A percentile compares a stretch with the other conserved stretches of the same genome.
These are phyloP conservation scores for Hortiboletus campestris DNA, from an alignment of 768 basidiomycete species.

Conservation along the genomic window DNA sequence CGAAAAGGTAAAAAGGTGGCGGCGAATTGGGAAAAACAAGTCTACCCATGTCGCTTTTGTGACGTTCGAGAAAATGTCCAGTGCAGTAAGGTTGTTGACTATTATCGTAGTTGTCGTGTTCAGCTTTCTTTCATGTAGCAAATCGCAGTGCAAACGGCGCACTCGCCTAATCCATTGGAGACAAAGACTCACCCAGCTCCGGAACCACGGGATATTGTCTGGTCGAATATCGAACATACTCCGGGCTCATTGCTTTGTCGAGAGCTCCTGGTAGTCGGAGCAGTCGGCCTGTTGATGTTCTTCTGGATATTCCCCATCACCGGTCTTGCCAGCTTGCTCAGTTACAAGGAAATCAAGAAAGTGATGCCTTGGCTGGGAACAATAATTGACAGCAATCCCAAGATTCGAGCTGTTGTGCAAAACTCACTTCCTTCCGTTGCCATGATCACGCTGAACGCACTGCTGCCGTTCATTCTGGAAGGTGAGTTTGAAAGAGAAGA, in stretches of 20 bases:
- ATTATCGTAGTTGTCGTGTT: background rate
- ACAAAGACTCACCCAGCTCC: constrained; percentile 76
- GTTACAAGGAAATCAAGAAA: constrained; percentile 92
- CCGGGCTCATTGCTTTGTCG: constrained; percentile 57
- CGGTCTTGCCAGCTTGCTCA: constrained; percentile 80
- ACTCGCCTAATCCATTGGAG: constrained; percentile 65
- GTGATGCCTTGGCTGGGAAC: constrained; percentile 81
- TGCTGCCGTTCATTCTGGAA: constrained; percentile 87
- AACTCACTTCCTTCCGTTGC: constrained; percentile 92
- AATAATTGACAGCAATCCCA: constrained; percentile 80
- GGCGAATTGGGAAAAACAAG: constrained; percentile 71
- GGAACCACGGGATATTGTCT: constrained; percentile 93
- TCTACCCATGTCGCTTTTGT: constrained; percentile 89
- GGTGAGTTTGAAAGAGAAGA: constrained; percentile 41
- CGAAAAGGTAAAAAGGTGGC: constrained; percentile 73
- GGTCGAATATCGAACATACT: constrained; percentile 83
- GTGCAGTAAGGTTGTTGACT: constrained; percentile 57
- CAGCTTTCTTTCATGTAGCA: constrained; percentile 48
- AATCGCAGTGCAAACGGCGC: constrained; percentile 84
- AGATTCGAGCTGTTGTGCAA: constrained; percentile 84
- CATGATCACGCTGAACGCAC: constrained; percentile 85
- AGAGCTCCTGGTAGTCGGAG: constrained; percentile 64
- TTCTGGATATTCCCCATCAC: constrained; percentile 94
- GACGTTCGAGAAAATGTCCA: constrained; percentile 94
- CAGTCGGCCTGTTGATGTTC: constrained; percentile 75